phyloP scores from a whole-genome alignment of 2,329 filamentous ascomycete species.

The Cercospora janseana region DNA sequence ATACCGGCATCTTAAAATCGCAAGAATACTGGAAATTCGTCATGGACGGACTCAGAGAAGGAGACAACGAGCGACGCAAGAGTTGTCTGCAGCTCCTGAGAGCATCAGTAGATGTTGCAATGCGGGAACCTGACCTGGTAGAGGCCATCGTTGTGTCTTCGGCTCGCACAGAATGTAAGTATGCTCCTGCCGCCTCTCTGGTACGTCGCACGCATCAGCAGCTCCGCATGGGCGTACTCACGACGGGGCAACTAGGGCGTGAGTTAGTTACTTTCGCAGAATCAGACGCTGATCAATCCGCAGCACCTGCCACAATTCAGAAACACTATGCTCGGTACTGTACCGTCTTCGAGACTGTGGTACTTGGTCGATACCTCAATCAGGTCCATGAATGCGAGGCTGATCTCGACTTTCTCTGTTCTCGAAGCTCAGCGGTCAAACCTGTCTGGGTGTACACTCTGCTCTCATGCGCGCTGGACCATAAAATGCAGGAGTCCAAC shows the following conservation, averaged over 20 bases:
- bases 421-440: conserved; percentile 38
- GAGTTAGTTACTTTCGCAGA: conserved; percentile 15
- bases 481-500: conserved; percentile 47
- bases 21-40: conserved; percentile 44
- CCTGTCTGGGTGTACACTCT: conserved; percentile 45
- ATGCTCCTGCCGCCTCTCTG: neutral
- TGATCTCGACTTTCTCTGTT: conserved; percentile 44
- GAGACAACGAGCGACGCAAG: conserved; percentile 48
- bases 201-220: no score
- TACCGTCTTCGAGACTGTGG: conserved; percentile 49
- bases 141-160: neutral
- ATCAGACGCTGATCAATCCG: conserved; percentile 12
- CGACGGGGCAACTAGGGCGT: no score
- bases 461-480: conserved; percentile 43
- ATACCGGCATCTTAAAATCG: conserved; percentile 13
- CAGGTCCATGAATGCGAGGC: conserved; percentile 48
- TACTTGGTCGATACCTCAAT: conserved; percentile 51
- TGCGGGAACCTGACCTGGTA: conserved; percentile 14
- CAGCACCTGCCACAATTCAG: conserved; percentile 16
- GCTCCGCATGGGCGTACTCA: neutral
- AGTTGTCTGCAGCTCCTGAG: conserved; percentile 47
- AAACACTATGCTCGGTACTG: conserved; percentile 46
- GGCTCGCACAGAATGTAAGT: conserved; percentile 4
- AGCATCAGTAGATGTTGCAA: conserved; percentile 40
- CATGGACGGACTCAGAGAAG: conserved; percentile 41